Percentiles rank a stretch among this genome's conserved stretches.
Evolutionary conservation across 75 land plant species (phyloP).

Genomic region (Cunninghamia lanceolata): DNA sequence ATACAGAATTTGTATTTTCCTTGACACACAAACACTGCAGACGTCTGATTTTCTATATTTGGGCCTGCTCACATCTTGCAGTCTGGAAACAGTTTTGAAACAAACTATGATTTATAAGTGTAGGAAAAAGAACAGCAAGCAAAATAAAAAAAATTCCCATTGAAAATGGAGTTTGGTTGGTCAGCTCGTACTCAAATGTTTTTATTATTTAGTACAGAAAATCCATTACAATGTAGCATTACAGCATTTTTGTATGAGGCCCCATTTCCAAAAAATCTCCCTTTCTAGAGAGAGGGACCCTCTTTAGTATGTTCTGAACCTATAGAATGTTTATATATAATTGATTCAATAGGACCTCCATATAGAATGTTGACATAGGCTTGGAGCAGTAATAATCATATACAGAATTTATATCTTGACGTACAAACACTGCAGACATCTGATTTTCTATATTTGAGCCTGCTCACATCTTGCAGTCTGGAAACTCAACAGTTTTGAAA

Average conservation of each 20-base stretch:
- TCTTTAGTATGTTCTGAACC: not conserved
- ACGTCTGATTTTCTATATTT: not conserved
- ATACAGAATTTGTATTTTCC: not conserved
- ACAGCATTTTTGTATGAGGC: not conserved
- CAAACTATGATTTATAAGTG: not conserved
- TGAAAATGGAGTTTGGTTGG: too few relatives aligned
- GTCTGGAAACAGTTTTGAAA: not conserved
- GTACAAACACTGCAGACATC: not conserved
- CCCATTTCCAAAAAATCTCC: not conserved
- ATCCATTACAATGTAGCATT: not conserved
- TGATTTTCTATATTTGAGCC: not conserved
- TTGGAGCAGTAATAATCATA: not conserved
- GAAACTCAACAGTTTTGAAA: not conserved
- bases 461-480: not conserved
- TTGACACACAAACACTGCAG: not conserved
- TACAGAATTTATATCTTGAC: not conserved
- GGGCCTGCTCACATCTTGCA: not conserved
- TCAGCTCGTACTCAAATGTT: too few relatives aligned
- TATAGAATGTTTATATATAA: not conserved
- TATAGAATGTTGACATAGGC: not conserved
- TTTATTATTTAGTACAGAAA: too few relatives aligned
- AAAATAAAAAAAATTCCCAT: not conserved
- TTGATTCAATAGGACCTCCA: not conserved
- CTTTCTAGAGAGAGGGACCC: not conserved
- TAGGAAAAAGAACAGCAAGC: not conserved